Conservation (phyloP, 768 basidiomycete species). For the Cantharellus anzutake region DNA sequence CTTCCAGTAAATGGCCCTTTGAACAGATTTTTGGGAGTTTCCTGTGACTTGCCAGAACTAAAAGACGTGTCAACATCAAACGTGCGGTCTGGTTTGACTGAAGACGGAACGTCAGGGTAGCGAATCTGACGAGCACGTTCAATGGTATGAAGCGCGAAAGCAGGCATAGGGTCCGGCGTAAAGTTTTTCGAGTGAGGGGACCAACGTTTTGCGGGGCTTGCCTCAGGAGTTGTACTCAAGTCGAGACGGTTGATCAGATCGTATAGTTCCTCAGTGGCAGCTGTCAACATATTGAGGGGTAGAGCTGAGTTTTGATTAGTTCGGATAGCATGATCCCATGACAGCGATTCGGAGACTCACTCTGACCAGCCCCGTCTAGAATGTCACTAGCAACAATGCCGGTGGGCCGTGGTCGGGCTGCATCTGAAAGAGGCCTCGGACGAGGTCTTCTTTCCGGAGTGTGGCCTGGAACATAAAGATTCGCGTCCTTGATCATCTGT, state of each 20-base stretch:
- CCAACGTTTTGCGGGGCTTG: conserved; percentile 1
- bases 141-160: not conserved
- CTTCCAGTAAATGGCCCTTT: not conserved
- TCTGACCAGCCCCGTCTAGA: too few relatives aligned
- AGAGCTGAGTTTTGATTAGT: not conserved
- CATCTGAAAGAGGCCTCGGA: conserved; percentile 44
- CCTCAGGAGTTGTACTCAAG: conserved; percentile 51
- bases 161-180: not conserved
- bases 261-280: conserved; percentile 63
- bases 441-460: conserved; percentile 27
- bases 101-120: not conserved
- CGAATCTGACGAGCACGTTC: not conserved
- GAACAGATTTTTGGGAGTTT: not conserved
- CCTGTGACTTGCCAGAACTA: not conserved
- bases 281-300: conserved; percentile 33
- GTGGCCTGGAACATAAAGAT: not conserved
- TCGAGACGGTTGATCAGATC: conserved; percentile 65
- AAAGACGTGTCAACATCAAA: not conserved
- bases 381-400: conserved; percentile 29
- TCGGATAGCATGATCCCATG: too few relatives aligned
- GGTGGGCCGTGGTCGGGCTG: conserved; percentile 30
- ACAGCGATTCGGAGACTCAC: too few relatives aligned
- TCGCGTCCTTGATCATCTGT: not conserved
- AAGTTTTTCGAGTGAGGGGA: not conserved
- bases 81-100: not conserved